phyloP scores from a whole-genome alignment of 2,329 filamentous ascomycete genomes.

The Sporothrix luriei region DNA sequence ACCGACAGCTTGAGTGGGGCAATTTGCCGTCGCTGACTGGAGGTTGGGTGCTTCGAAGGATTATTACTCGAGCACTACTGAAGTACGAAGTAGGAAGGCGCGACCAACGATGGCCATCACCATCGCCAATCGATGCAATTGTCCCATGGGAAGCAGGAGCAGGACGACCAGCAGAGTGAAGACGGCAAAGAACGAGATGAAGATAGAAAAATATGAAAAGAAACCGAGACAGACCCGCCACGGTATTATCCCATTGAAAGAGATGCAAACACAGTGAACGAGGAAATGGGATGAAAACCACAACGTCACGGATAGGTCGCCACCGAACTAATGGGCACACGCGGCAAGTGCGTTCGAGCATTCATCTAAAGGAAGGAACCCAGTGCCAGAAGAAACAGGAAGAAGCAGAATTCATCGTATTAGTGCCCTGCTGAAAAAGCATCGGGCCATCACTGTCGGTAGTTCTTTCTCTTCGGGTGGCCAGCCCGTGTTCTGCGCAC shows the following conservation, averaged over 20 bases:
- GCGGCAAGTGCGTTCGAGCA: neutral
- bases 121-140: slow-evolving; percentile 7
- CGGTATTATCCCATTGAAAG: neutral
- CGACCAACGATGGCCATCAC: slow-evolving; percentile 7
- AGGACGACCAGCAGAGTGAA: neutral
- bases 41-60: neutral
- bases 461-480: neutral
- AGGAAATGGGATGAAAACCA: neutral
- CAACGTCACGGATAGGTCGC: slow-evolving; percentile 22
- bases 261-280: neutral
- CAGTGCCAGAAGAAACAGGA: slow-evolving; percentile 3
- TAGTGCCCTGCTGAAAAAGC: neutral
- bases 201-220: neutral
- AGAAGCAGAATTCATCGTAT: neutral
- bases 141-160: neutral
- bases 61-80: slow-evolving; percentile 13
- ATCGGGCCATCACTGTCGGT: neutral
- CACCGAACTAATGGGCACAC: slow-evolving; percentile 2
- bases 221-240: neutral
- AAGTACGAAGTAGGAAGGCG: too few species aligned
- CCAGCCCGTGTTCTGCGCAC: neutral
- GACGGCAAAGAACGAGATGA: neutral
- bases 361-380: slow-evolving; percentile 6
- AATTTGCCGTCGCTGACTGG: slow-evolving; percentile 2
- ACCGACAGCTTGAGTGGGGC: slow-evolving; percentile 21